phyloP scores from a whole-genome alignment of 352 stramenopile species.

The Globisporangium barbulae region DNA sequence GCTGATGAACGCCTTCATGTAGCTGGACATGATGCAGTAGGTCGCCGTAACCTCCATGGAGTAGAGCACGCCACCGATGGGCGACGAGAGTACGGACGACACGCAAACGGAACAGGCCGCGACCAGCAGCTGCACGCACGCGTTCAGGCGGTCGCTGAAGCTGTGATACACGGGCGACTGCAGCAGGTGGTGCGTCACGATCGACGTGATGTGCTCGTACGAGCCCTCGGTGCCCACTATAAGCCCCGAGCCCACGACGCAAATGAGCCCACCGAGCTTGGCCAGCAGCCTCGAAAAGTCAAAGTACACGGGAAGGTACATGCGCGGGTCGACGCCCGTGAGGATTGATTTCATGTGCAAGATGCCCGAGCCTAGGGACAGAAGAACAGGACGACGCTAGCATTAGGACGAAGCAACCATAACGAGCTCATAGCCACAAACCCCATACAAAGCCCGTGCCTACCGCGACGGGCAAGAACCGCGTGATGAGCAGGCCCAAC shows the following conservation, averaged over 20 bases:
- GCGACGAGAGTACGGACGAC: slow-evolving; percentile 90
- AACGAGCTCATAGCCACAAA: background rate
- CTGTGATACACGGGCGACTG: slow-evolving; percentile 61
- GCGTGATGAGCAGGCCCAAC: slow-evolving; percentile 66
- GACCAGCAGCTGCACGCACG: slow-evolving; percentile 85
- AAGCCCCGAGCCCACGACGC: slow-evolving; percentile 91
- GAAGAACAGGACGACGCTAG: background rate
- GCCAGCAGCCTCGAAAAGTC: slow-evolving; percentile 76
- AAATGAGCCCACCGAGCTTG: slow-evolving; percentile 92
- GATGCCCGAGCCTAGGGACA: slow-evolving; percentile 54
- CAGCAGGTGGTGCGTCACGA: slow-evolving; percentile 90
- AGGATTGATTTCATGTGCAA: slow-evolving; percentile 89
- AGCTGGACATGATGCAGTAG: slow-evolving; percentile 89
- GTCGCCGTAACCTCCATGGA: slow-evolving; percentile 92
- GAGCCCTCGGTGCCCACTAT: slow-evolving; percentile 97
- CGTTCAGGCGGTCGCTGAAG: slow-evolving; percentile 77
- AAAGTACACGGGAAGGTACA: slow-evolving; percentile 85
- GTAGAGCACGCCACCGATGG: slow-evolving; percentile 93
- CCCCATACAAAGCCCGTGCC: slow-evolving; percentile 12
- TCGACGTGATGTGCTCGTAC: slow-evolving; percentile 97
- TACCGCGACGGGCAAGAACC: slow-evolving; percentile 63
- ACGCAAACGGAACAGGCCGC: slow-evolving; percentile 92
- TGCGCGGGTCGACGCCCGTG: slow-evolving; percentile 74
- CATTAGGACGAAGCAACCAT: background rate
- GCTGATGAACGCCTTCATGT: slow-evolving; percentile 88